Evolutionary conservation across 495 filamentous ascomycete genomes (phyloP), one percentile per base, ranked within the genome.

Genomic region (Hypoxylon rickii): DNA sequence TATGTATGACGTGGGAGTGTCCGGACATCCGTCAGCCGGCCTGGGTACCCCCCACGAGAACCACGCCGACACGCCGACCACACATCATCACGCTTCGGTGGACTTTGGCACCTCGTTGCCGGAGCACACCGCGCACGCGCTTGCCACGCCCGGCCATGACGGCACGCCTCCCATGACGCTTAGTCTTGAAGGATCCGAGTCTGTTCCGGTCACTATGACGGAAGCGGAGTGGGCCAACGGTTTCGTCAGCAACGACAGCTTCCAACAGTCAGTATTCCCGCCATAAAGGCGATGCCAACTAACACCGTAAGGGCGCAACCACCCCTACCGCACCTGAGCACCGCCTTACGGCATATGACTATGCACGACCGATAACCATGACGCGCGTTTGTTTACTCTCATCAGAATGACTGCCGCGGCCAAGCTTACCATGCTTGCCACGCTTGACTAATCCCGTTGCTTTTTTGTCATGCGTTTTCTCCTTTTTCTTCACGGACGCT

Each of bases 171-270:
- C 39, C 1, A 44, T 56, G 38, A 44, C 36, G 2, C 38, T 56
- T 0, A 21, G 53, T 24, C 29, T 56, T 13, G 53, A 49, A 3
- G 31, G 44, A 18, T 7, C 44, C 3, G 54, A 51, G 8, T 11
- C 20, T 0, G 7, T 24, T 17, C 11, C 45, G 1, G 38, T 44
- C 17, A n/a, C 31, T 24, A 19, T 40, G 18, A 12, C 32, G 16
- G 46, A 51, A n/a, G 38, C 31, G 20, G 53, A 44, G 15, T 56
- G 53, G 53, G 15, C 53, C 12, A 22, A n/a, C 16, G 32, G 39
- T 10, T 56, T 49, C 39, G 47, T 48, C 2, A 18, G 32, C 11
- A 37, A 31, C 10, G 44, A 44, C 2, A 33, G 10, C 12, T 56
- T 42, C 10, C 20, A 8, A 44, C 53, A 49, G 44, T 56, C 12